Percentiles rank a stretch among this genome's conserved stretches.
Conservation (phyloP, 495 filamentous ascomycete species). For the Lasiosphaeria ovina region DNA sequence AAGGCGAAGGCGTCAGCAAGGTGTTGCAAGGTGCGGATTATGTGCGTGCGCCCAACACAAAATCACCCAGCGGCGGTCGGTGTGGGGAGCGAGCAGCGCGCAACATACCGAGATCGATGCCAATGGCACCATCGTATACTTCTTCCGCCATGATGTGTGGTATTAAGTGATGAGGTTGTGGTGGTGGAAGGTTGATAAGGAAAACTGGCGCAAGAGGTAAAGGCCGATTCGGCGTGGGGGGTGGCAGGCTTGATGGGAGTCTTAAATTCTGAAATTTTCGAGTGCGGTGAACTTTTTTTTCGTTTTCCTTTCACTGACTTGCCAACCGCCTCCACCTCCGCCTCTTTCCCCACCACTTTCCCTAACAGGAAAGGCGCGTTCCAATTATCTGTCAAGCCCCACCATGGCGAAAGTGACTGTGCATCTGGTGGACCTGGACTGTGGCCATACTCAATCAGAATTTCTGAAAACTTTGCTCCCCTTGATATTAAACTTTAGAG, state of each 20-base stretch:
- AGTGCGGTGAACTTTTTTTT: constrained; percentile 34
- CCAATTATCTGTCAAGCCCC: background rate
- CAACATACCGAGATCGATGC: constrained; percentile 94
- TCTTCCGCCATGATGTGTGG: constrained; percentile 70
- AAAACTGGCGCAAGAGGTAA: constrained; percentile 27
- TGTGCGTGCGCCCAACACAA: constrained; percentile 7
- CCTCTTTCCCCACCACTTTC: constrained; percentile 22
- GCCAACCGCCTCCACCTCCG: constrained; percentile 10
- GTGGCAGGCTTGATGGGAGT: constrained; percentile 22
- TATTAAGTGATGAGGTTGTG: constrained; percentile 18
- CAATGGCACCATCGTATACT: constrained; percentile 98
- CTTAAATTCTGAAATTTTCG: constrained; percentile 36
- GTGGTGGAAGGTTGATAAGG: constrained; percentile 18
- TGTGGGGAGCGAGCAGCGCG: background rate
- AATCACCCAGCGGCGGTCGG: background rate
- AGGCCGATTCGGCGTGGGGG: constrained; percentile 33
- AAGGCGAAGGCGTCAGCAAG: constrained; percentile 17
- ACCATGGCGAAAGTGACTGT: no score
- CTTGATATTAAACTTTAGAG: no score
- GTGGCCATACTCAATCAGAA: no score
- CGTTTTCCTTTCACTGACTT: constrained; percentile 26
- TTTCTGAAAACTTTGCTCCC: no score
- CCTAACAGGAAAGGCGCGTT: constrained; percentile 10
- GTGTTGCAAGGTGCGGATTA: background rate
- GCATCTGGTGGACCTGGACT: no score